A percentile compares a stretch with the other conserved stretches of the same genome.
These are phyloP conservation scores for Aspergillus neoniger DNA, from an alignment of 2,329 filamentous ascomycete species.

Conservation along the genomic window DNA sequence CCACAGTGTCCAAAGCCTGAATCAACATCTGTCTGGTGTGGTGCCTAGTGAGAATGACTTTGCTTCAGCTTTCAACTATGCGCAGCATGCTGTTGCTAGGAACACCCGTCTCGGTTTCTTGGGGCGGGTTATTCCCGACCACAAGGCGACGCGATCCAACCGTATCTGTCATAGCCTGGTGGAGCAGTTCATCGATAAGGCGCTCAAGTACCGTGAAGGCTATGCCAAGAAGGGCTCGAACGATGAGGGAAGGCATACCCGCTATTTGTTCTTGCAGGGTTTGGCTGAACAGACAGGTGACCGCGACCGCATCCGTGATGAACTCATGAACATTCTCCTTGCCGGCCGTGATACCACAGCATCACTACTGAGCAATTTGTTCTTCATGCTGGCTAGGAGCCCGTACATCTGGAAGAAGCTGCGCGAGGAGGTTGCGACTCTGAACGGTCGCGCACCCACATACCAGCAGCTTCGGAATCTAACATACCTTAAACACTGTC, in stretches of 20 bases:
- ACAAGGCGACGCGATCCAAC: conserved; percentile 29
- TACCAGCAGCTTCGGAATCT: conserved; percentile 28
- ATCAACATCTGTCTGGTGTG: conserved; percentile 22
- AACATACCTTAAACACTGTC: conserved; percentile 26
- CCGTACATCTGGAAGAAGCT: conserved; percentile 41
- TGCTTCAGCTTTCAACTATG: conserved; percentile 32
- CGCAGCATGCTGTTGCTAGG: conserved; percentile 24
- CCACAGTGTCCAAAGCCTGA: conserved; percentile 55
- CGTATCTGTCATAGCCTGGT: conserved; percentile 40
- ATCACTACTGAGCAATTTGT: conserved; percentile 43
- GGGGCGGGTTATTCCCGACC: conserved; percentile 19
- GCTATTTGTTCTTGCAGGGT: conserved; percentile 52
- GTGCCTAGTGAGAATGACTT: conserved; percentile 20
- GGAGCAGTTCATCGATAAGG: conserved; percentile 44
- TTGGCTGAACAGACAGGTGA: conserved; percentile 48
- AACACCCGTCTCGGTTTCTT: conserved; percentile 20
- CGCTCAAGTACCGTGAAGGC: conserved; percentile 27
- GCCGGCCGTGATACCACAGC: conserved; percentile 57
- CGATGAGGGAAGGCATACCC: conserved; percentile 21
- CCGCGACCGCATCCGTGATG: conserved; percentile 44
- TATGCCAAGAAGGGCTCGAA: not conserved
- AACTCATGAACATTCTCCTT: conserved; percentile 52
- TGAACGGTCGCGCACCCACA: conserved; percentile 23
- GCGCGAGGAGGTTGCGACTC: conserved; percentile 29
- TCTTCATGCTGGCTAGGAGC: conserved; percentile 49